Evolutionary conservation across 768 basidiomycete species (phyloP), one percentile per base, ranked within the genome.

Genomic region (Psilocybe cyanescens): DNA sequence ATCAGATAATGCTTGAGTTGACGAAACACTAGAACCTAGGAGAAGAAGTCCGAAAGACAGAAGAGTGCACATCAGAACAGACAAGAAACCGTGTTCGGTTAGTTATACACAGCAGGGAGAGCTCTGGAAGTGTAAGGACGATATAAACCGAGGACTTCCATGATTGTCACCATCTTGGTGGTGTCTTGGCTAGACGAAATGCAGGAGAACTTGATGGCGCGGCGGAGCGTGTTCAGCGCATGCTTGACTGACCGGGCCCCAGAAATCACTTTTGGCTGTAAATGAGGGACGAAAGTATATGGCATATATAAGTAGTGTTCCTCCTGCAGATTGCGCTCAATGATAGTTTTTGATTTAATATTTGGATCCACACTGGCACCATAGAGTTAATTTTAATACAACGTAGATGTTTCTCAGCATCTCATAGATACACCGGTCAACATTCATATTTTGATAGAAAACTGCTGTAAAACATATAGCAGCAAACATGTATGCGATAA

Each of bases 401-500:
- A 37, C 1, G 17, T 3, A 49, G 46, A 17, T 29, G 31, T 33
- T 17, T 33, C 46, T 46, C 31, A 35, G n/a, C 30, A 57, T 49
- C 46, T 57, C 47, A 48, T 49, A 47, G 6, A 37, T 48, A 31
- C 30, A 48, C 24, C n/a, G 19, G 41, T 49, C 47, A 46, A 57
- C 56, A 57, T 57, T 57, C 56, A 57, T 57, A 57, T 48, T 57
- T 57, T 57, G 46, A 16, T 31, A 45, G 29, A 31, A 48, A 37
- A 53, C 51, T 53, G 51, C 51, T 24, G 35, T 53, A 53, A 35
- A 53, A 53, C 51, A 53, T 37, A 53, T 53, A 53, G 51, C 55
- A 57, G 56, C 47, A 49, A 48, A 57, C 45, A 57, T 31, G 56
- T 35, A 67, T 58, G 64, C 47, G 61, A 68, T 57, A 71, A 65